A percentile compares a stretch with the other conserved stretches of the same genome.
These are phyloP conservation scores for Spencermartinsiella europaea DNA, from an alignment of 805 yeast genomes.

Conservation along the genomic window DNA sequence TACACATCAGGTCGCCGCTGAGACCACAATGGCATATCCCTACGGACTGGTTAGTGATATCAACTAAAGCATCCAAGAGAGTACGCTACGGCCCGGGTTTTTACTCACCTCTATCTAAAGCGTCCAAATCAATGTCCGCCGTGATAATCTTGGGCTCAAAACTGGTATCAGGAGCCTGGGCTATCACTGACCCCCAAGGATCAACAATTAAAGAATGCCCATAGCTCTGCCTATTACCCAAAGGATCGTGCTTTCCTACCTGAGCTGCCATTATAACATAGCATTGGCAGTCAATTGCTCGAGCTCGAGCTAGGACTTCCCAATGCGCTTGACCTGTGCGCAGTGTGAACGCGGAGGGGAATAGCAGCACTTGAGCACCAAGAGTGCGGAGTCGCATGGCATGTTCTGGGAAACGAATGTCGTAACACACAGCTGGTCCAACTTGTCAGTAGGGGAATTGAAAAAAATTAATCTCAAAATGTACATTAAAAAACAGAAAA, in stretches of 20 bases:
- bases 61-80: background rate
- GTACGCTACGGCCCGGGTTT: background rate
- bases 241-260: constrained; percentile 65
- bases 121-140: constrained; percentile 61
- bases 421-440: constrained; percentile 54
- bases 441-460: constrained; percentile 9
- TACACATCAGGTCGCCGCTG: constrained; percentile 67
- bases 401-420: constrained; percentile 80
- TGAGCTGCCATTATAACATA: constrained; percentile 89
- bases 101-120: constrained; percentile 36
- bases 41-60: constrained; percentile 39
- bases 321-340: constrained; percentile 92
- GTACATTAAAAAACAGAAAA: no score
- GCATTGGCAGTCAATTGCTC: constrained; percentile 86
- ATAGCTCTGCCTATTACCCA: constrained; percentile 60
- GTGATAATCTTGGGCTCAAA: constrained; percentile 43
- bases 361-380: constrained; percentile 76
- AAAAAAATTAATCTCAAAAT: background rate
- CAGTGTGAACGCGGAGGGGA: constrained; percentile 89
- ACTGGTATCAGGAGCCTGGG: constrained; percentile 46
- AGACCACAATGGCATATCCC: constrained; percentile 69
- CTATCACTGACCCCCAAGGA: constrained; percentile 83
- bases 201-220: constrained; percentile 86
- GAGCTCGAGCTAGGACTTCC: constrained; percentile 68
- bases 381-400: constrained; percentile 54